These are phyloP conservation scores for Suhomyces tanzawaensis DNA, from an alignment of 805 yeast species.

Conservation along the genomic window DNA sequence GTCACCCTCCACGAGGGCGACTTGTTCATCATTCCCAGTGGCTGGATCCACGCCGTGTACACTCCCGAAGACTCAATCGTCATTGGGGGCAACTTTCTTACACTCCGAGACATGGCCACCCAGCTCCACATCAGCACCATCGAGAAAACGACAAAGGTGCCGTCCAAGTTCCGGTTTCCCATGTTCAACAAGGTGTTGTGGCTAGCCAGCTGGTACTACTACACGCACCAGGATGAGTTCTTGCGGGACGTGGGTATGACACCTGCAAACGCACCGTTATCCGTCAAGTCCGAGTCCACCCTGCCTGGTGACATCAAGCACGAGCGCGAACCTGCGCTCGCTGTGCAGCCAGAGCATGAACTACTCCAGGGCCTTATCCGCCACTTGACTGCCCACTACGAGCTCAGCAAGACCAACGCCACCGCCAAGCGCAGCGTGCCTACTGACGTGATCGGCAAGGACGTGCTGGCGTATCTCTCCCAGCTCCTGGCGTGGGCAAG, in stretches of 20 bases:
- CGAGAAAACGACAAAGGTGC: conserved; percentile 70
- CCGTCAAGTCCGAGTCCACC: neutral
- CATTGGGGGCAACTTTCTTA: conserved; percentile 84
- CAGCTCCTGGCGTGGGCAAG: conserved; percentile 14
- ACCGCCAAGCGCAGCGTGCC: conserved; percentile 38
- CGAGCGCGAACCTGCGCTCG: neutral
- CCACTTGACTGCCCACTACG: conserved; percentile 31
- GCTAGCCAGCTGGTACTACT: conserved; percentile 54
- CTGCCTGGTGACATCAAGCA: neutral
- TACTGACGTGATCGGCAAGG: conserved; percentile 26
- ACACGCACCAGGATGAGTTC: conserved; percentile 24
- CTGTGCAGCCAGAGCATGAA: neutral
- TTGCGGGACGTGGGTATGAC: conserved; percentile 13
- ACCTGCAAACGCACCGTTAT: neutral
- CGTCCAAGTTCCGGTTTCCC: conserved; percentile 75
- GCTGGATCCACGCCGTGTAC: conserved; percentile 90
- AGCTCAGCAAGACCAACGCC: conserved; percentile 29
- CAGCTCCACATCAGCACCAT: conserved; percentile 62
- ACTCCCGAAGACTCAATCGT: conserved; percentile 80
- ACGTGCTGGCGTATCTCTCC: conserved; percentile 19
- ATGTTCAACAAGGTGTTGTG: conserved; percentile 68
- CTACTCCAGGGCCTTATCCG: conserved; percentile 16
- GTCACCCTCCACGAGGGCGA: conserved; percentile 63
- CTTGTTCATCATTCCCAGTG: conserved; percentile 79
- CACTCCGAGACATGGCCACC: conserved; percentile 57